A percentile compares a stretch with the other conserved stretches of the same genome.
Conservation (phyloP, 176 grass and related monocot species). For the sorghum (Sorghum bicolor) region DNA sequence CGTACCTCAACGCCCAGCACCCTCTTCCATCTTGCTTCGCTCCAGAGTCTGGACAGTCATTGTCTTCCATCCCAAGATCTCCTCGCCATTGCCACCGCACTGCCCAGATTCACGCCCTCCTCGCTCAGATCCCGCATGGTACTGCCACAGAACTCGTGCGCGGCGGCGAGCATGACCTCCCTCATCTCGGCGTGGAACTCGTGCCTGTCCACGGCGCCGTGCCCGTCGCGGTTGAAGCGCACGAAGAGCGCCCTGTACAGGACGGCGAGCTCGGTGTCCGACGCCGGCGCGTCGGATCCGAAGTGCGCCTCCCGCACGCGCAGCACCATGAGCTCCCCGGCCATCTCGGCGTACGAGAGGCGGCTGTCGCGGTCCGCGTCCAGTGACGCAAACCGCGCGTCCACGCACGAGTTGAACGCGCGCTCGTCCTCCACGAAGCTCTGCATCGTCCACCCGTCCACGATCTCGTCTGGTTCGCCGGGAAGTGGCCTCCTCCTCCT, state of each 20-base stretch:
- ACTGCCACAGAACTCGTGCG: no score
- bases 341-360: constrained; percentile 71
- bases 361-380: constrained; percentile 55
- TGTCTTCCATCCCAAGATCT: no score
- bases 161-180: constrained; percentile 86
- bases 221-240: constrained; percentile 66
- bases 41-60: no score
- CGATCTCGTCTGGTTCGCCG: no score
- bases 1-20: no score
- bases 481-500: no score
- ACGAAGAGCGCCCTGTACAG: constrained; percentile 52
- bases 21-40: no score
- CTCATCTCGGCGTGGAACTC: constrained; percentile 79
- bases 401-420: constrained; percentile 53
- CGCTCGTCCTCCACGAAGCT: constrained; percentile 68
- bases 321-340: constrained; percentile 54
- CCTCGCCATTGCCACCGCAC: no score
- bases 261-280: constrained; percentile 34
- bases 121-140: background rate
- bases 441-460: constrained; percentile 56
- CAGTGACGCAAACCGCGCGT: constrained; percentile 48
- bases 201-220: constrained; percentile 51
- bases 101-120: no score
- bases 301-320: constrained; percentile 55
- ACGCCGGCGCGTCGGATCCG: constrained; percentile 42